Base-by-base conservation (phyloP, 75 land plant species). In the Picea sitchensis region DNA sequence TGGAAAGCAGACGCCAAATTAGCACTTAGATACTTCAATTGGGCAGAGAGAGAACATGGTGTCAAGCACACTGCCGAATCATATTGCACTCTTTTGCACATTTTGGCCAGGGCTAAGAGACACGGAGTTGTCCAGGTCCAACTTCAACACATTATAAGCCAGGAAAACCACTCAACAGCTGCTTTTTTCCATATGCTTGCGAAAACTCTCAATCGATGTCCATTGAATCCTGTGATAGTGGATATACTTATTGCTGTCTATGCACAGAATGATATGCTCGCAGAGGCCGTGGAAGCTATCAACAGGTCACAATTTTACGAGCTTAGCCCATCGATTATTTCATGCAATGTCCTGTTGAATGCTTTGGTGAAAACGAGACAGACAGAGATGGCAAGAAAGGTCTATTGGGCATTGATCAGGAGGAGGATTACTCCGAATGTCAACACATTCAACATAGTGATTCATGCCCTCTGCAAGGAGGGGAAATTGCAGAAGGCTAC, bases 321-420 rank as follows among this genome's bases (percentile, higher is more conserved):
- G 67, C 81, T 74, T 75, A 59, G 61, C 75, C 80, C 90, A 36
- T 88, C 88, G 2, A 73, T 79, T 18, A 14, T 77, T 36, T 80
- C 90, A 14, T 92, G 88, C 63, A 92, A 94, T 81, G 85, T 82
- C 5, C 74, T 92, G 84, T 80, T 94, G 82, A 75, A 79, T 63
- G 73, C 75, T 59, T 80, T 94, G 62, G 86, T 89, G 59, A 89
- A 84, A 76, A 84, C 82, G 5, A 59, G 79, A 23, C 83, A 60
- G 67, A 14, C 72, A 60, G 79, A 68, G 44, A 76, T 61, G n/a
- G 80, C 86, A 62, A 86, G 88, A 65, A 76, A 21, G 60, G 78
- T 92, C 67, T 92, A 83, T 59, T 83, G 78, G 60, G 85, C 88
- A 80, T 83, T 94, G 84, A 75, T 83, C 41, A 79, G 83, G 58